Evolutionary conservation across 192 early-diverging fungal species (phyloP), one percentile per base, ranked within the genome.

Genomic region (Umbelopsis ramanniana): DNA sequence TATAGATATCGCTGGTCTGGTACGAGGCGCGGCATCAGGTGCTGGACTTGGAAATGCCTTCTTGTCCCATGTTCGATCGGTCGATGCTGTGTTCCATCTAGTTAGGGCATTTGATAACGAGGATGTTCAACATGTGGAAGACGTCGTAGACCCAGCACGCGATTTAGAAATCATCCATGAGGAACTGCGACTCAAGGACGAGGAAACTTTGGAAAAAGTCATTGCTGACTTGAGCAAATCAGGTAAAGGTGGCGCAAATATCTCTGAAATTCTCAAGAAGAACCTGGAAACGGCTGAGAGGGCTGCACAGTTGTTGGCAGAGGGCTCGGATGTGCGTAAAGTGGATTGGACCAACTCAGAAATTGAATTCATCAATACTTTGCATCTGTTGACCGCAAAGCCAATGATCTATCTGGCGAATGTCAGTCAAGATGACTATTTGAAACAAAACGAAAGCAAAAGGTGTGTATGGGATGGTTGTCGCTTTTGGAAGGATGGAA

Each of bases 1-100:
- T 46, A 96, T 94, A 69, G 97, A 99, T 83, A 99, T 99, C 85
- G 97, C 97, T 72, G 97, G 97, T 22, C 85, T 99, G 46, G 95
- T 99, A n/a, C 96, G 95, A 83, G 94, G 94, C 70, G 93, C 93
- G 37, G 76, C 91, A 17, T 81, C 84, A 12, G 93, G 93, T 38
- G 89, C 86, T 48, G 93, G 93, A 26, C 82, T 95, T 46, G 93
- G 97, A 68, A 99, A 99, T 72, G 92, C 92, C 67, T 99, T 99
- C 87, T 84, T 99, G 86, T 91, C 91, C 21, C 92, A 99, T 82
- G 93, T 99, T 67, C 83, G 86, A 47, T 88, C 94, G 24, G 94
- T 94, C 2, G 93, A 94, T 79, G 94, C 89, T 14, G 91, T 94
- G 70, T 95, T 89, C 83, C 93, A 95, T 71, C 88, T 94, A 67